These are phyloP conservation scores for Lophium mytilinum DNA, from an alignment of 495 filamentous ascomycete species.

Conservation along the genomic window DNA sequence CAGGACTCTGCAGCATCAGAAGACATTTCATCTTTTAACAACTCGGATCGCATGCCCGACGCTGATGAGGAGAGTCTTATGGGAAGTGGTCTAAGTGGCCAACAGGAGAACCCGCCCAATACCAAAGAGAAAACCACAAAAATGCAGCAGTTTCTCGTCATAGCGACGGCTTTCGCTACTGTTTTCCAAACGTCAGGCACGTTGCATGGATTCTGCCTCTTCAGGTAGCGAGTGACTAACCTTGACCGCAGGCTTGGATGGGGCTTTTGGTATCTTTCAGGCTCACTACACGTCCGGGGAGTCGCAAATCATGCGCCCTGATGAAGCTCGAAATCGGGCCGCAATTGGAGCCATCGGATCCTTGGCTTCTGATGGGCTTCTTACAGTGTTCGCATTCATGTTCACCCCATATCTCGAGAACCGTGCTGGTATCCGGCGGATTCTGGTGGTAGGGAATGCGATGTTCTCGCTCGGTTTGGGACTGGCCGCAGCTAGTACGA, in stretches of 20 bases:
- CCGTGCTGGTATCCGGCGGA: background rate
- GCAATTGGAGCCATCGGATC: constrained; percentile 2
- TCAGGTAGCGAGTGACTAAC: background rate
- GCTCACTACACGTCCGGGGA: background rate
- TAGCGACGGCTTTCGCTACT: background rate
- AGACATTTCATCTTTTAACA: too few species aligned
- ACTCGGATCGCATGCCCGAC: too few species aligned
- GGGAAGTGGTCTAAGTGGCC: too few species aligned
- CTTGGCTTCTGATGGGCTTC: background rate
- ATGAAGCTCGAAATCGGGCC: background rate
- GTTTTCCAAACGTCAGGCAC: background rate
- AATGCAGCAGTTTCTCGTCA: background rate
- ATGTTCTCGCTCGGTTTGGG: constrained; percentile 1
- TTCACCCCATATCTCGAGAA: background rate
- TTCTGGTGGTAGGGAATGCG: background rate
- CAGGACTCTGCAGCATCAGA: too few species aligned
- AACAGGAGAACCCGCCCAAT: too few species aligned
- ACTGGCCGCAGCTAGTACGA: background rate
- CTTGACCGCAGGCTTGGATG: background rate
- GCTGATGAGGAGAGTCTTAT: too few species aligned
- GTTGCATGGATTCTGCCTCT: background rate
- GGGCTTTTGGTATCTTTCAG: constrained; percentile 9
- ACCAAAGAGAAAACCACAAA: background rate
- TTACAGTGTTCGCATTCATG: constrained; percentile 1
- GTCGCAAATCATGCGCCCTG: background rate